A percentile compares a stretch with the other conserved stretches of the same genome.
Evolutionary conservation across 805 yeast species (phyloP).

Genomic region (Saturnispora serradocipensis): DNA sequence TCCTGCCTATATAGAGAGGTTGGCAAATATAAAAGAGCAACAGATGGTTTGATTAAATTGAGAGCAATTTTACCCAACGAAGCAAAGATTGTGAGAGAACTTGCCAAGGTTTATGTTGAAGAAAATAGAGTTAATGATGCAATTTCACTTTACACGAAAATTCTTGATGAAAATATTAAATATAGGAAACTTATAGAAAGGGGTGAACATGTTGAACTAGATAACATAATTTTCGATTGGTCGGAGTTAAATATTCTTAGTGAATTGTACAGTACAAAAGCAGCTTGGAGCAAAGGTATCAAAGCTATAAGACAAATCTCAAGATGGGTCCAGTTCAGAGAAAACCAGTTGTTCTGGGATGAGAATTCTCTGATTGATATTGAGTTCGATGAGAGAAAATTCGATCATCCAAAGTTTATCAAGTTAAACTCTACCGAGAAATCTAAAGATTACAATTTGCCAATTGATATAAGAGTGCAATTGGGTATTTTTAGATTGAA

Average conservation of each 20-base stretch:
- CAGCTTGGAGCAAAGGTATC: conserved; percentile 55
- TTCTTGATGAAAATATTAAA: conserved; percentile 50
- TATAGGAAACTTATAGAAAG: conserved; percentile 25
- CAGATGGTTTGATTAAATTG: conserved; percentile 60
- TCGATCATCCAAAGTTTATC: conserved; percentile 36
- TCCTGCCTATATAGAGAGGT: conserved; percentile 59
- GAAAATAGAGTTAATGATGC: conserved; percentile 65
- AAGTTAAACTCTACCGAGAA: conserved; percentile 32
- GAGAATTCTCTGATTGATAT: conserved; percentile 51
- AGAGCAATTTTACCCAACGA: conserved; percentile 50
- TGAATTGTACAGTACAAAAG: conserved; percentile 67
- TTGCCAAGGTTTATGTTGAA: conserved; percentile 43
- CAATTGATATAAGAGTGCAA: conserved; percentile 81
- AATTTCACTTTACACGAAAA: conserved; percentile 54
- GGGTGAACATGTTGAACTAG: conserved; percentile 19
- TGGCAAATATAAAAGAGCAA: conserved; percentile 60
- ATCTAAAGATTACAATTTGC: conserved; percentile 43
- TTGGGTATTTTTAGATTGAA: conserved; percentile 67
- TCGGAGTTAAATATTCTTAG: conserved; percentile 77
- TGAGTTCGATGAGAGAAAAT: conserved; percentile 73
- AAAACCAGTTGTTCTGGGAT: conserved; percentile 58
- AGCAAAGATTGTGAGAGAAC: conserved; percentile 48
- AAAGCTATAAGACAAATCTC: conserved; percentile 59
- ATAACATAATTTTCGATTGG: conserved; percentile 64
- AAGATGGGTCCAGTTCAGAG: conserved; percentile 74